A percentile compares a stretch with the other conserved stretches of the same genome.
Conservation (phyloP, 306 rosid species). For the Styphnolobium japonicum region DNA sequence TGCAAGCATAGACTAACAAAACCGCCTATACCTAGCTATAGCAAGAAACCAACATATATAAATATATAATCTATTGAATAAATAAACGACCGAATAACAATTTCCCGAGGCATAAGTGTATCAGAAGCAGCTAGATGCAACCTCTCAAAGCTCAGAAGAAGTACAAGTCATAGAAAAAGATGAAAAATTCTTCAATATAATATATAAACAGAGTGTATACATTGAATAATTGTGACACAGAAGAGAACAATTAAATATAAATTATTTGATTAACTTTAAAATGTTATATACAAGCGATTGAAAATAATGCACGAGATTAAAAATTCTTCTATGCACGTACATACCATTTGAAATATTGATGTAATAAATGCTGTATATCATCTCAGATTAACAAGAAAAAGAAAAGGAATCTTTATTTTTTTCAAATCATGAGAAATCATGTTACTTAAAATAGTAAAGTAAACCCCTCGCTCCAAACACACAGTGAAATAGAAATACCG, state of each 20-base stretch:
- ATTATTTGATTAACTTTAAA: background rate
- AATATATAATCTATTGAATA: background rate
- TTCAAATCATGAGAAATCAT: background rate
- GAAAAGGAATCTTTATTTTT: too few relatives aligned
- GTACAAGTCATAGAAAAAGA: background rate
- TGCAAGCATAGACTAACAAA: constrained; percentile 6
- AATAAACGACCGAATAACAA: background rate
- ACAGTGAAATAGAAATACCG: background rate
- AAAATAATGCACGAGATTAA: background rate
- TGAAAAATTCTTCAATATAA: constrained; percentile 1
- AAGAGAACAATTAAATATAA: background rate
- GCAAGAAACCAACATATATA: background rate
- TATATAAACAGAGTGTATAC: background rate
- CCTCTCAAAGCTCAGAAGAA: constrained; percentile 16
- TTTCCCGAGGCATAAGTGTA: background rate
- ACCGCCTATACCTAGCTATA: constrained; percentile 11
- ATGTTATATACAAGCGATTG: too few relatives aligned
- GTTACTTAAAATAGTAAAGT: background rate
- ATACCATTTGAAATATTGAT: background rate
- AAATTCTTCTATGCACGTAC: background rate
- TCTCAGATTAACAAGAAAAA: too few relatives aligned
- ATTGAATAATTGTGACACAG: background rate
- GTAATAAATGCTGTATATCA: background rate
- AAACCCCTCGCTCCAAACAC: background rate
- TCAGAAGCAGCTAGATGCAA: constrained; percentile 19